Conservation (phyloP, 805 yeast genomes). For the Ogataea sp. region DNA sequence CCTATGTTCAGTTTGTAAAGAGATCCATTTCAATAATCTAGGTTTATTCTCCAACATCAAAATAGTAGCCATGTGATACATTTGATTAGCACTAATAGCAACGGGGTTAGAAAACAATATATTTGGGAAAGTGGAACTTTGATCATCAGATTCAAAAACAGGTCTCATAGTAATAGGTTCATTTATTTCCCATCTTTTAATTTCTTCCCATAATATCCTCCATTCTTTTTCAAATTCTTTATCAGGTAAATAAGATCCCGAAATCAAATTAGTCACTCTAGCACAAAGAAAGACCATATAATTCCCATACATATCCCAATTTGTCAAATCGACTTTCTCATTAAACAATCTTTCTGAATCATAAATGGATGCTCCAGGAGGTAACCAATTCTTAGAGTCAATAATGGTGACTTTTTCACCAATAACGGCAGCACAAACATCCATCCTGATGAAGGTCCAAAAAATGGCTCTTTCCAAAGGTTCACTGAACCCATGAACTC, state of each 20-base stretch:
- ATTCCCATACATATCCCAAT: constrained; percentile 29
- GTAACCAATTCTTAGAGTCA: constrained; percentile 28
- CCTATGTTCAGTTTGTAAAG: background rate
- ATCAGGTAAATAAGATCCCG: constrained; percentile 12
- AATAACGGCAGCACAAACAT: constrained; percentile 30
- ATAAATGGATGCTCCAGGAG: constrained; percentile 13
- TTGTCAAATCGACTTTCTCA: constrained; percentile 6
- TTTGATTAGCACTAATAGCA: constrained; percentile 31
- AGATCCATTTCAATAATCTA: constrained; percentile 18
- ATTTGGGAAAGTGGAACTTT: constrained; percentile 26
- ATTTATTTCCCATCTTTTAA: constrained; percentile 26
- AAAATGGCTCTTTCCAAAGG: constrained; percentile 29
- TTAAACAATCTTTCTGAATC: constrained; percentile 17
- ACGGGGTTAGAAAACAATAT: constrained; percentile 31
- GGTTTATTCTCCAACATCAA: constrained; percentile 32
- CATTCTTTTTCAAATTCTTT: constrained; percentile 27
- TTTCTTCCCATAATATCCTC: constrained; percentile 29
- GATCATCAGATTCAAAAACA: constrained; percentile 21
- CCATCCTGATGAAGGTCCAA: constrained; percentile 38
- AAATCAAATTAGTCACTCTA: constrained; percentile 27
- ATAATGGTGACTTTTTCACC: constrained; percentile 31
- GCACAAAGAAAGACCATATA: constrained; percentile 31
- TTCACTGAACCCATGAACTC: constrained; percentile 30
- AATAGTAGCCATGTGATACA: constrained; percentile 33
- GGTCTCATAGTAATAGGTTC: constrained; percentile 28